These are phyloP conservation scores for Aegilops speltoides DNA, from an alignment of 176 grass and related monocot genomes.

Conservation along the genomic window DNA sequence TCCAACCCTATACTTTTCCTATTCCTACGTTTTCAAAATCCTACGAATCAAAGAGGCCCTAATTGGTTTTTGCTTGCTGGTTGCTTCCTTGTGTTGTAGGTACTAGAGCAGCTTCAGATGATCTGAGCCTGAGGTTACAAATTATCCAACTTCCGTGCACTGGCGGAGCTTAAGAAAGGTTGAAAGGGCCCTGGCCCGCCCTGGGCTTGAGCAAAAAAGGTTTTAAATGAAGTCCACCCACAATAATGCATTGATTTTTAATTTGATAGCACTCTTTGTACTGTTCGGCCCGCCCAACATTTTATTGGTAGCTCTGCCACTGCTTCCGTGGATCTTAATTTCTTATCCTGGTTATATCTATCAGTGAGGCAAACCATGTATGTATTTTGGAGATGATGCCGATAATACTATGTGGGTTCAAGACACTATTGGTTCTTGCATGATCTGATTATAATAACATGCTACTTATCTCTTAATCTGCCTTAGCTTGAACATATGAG, in stretches of 20 bases:
- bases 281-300: too few relatives aligned
- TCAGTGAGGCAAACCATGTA: not conserved
- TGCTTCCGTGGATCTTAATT: not conserved
- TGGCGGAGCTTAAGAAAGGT: too few relatives aligned
- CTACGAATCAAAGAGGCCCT: too few relatives aligned
- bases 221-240: too few relatives aligned
- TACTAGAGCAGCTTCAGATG: not conserved
- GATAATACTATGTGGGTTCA: not conserved
- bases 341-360: not conserved
- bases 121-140: not conserved
- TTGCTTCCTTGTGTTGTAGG: not conserved
- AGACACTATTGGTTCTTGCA: too few relatives aligned
- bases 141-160: not conserved
- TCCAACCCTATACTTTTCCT: too few relatives aligned
- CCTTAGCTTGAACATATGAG: not conserved
- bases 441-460: not conserved
- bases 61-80: not conserved
- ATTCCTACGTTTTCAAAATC: too few relatives aligned
- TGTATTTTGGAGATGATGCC: not conserved
- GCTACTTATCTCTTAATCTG: not conserved
- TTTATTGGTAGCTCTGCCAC: too few relatives aligned
- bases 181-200: too few relatives aligned
- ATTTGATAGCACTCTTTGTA: too few relatives aligned
- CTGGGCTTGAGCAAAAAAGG: too few relatives aligned
- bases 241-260: too few relatives aligned